These are phyloP conservation scores for Candida ficus DNA, from an alignment of 805 yeast genomes.

Conservation along the genomic window DNA sequence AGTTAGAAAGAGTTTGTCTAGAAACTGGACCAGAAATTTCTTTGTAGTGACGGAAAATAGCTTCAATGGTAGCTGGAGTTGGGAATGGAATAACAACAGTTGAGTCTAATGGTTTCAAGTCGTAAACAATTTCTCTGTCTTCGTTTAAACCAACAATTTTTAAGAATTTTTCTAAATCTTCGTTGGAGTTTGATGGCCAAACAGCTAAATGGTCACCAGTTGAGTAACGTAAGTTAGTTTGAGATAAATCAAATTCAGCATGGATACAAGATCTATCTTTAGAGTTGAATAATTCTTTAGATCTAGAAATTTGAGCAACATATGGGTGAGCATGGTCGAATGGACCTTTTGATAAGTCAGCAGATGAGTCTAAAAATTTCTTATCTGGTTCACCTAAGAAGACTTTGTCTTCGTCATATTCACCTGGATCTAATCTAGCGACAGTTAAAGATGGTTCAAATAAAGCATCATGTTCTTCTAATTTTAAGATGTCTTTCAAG, in stretches of 20 bases:
- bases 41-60: constrained; percentile 78
- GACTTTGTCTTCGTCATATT: constrained; percentile 38
- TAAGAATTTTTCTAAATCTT: constrained; percentile 63
- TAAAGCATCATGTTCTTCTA: constrained; percentile 74
- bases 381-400: constrained; percentile 75
- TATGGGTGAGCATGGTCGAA: constrained; percentile 80
- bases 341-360: constrained; percentile 53
- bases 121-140: constrained; percentile 51
- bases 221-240: constrained; percentile 70
- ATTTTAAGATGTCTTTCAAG: constrained; percentile 55
- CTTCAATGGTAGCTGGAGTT: constrained; percentile 82
- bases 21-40: constrained; percentile 93
- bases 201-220: constrained; percentile 96
- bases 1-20: constrained; percentile 70
- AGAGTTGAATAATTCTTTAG: constrained; percentile 69
- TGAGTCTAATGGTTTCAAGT: constrained; percentile 64
- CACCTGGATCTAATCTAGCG: constrained; percentile 32
- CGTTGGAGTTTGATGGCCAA: constrained; percentile 87
- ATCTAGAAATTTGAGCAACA: constrained; percentile 55
- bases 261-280: constrained; percentile 78
- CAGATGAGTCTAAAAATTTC: constrained; percentile 31
- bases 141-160: constrained; percentile 53
- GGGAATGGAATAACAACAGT: constrained; percentile 63
- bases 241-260: constrained; percentile 78
- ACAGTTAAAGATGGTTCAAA: constrained; percentile 66